phyloP scores from a whole-genome alignment of 78 protist genomes.

The Dictyostelium capitatum region DNA sequence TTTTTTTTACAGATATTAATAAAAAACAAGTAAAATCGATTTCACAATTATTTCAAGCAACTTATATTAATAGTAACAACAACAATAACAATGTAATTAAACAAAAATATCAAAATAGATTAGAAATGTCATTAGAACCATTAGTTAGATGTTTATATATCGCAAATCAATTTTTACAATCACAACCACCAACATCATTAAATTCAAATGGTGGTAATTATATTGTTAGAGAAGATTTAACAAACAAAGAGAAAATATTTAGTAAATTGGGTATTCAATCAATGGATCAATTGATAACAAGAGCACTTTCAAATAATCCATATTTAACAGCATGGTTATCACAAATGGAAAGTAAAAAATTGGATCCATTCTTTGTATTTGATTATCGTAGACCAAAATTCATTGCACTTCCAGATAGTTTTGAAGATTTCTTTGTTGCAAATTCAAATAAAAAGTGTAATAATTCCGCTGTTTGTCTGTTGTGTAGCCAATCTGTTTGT shows the following conservation, averaged over 20 bases:
- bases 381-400: conserved; percentile 25
- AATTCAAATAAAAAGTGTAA: conserved; percentile 5
- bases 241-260: conserved; percentile 15
- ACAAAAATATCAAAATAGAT: conserved; percentile 4
- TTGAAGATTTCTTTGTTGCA: conserved; percentile 46
- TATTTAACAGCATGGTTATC: neutral
- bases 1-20: conserved; percentile 3
- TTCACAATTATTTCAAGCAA: conserved; percentile 1
- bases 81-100: too few species aligned
- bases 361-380: conserved; percentile 32
- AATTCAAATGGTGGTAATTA: neutral
- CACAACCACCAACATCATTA: neutral
- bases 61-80: neutral
- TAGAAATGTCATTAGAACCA: conserved; percentile 11
- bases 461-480: conserved; percentile 36
- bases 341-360: conserved; percentile 39
- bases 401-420: conserved; percentile 53
- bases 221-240: neutral
- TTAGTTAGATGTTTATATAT: neutral
- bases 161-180: conserved; percentile 10
- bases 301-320: conserved; percentile 7
- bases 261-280: neutral
- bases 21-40: conserved; percentile 38
- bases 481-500: conserved; percentile 56
- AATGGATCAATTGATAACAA: neutral